These are phyloP conservation scores for Brettanomyces naardenensis DNA, from an alignment of 805 yeast species.

Conservation along the genomic window DNA sequence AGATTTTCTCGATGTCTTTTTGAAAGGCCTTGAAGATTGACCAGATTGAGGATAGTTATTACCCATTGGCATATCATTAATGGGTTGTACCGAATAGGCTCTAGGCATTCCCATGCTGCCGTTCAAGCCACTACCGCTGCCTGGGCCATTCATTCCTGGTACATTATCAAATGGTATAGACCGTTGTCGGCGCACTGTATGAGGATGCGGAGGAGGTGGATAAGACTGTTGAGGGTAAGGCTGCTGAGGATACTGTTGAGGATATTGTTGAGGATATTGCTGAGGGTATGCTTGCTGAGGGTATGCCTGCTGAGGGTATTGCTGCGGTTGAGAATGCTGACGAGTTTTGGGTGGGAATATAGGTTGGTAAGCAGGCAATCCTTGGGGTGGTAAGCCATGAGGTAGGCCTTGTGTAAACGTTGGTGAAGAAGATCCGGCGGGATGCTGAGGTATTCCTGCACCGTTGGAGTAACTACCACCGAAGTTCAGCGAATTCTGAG, in stretches of 20 bases:
- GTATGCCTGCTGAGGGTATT: constrained; percentile 6
- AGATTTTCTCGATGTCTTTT: constrained; percentile 38
- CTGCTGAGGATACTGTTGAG: constrained; percentile 14
- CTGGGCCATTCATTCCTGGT: constrained; percentile 14
- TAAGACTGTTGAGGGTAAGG: constrained; percentile 1
- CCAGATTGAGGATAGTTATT: neutral
- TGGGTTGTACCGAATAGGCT: constrained; percentile 7
- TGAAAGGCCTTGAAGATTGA: constrained; percentile 21
- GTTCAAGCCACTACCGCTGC: too few relatives aligned
- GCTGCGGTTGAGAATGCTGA: constrained; percentile 10
- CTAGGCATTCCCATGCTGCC: constrained; percentile 1
- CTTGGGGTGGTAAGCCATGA: constrained; percentile 28
- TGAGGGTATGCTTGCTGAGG: constrained; percentile 6
- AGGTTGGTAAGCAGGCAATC: constrained; percentile 24
- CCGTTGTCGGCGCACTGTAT: neutral
- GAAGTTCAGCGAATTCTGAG: neutral
- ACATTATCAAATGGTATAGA: constrained; percentile 11
- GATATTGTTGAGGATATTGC: constrained; percentile 2
- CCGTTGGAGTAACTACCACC: neutral
- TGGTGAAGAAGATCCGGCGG: constrained; percentile 22
- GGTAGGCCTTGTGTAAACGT: constrained; percentile 23
- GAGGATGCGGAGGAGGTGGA: constrained; percentile 5
- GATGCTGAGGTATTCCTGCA: too few relatives aligned
- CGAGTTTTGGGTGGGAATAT: constrained; percentile 16
- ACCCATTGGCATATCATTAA: too few relatives aligned